These are phyloP conservation scores for Eryngium alpinum DNA, from an alignment of 140 eudicot species.

Conservation along the genomic window DNA sequence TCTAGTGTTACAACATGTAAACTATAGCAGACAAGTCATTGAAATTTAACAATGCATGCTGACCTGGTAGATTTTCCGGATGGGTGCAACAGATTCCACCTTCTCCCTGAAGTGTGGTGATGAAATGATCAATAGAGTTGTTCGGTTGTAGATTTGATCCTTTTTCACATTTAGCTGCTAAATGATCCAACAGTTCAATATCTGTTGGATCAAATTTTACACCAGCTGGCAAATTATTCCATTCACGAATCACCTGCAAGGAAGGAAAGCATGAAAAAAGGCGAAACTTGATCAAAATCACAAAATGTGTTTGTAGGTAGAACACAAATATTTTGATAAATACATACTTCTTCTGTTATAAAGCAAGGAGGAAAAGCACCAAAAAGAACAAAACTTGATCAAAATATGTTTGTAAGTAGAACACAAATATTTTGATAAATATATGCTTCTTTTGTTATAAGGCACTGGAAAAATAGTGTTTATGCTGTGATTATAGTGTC, in stretches of 20 bases:
- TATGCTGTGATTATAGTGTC: too few relatives aligned
- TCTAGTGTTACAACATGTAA: background rate
- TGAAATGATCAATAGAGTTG: conserved; percentile 63
- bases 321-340: background rate
- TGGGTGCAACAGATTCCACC: conserved; percentile 81
- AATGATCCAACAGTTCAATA: conserved; percentile 64
- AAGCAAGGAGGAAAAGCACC: too few relatives aligned
- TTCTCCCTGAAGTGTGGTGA: conserved; percentile 62
- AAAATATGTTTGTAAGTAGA: too few relatives aligned
- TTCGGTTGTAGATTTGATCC: conserved; percentile 42
- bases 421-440: background rate
- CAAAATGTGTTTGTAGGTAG: background rate
- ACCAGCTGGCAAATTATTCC: conserved; percentile 87
- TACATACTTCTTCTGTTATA: too few relatives aligned
- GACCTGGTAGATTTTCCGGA: conserved; percentile 92
- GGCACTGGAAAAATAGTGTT: too few relatives aligned
- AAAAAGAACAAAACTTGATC: background rate
- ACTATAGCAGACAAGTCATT: background rate
- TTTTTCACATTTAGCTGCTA: conserved; percentile 61
- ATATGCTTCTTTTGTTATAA: too few relatives aligned
- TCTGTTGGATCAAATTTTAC: conserved; percentile 92
- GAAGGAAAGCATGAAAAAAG: background rate
- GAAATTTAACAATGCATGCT: conserved; percentile 17
- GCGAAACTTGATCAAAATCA: background rate
- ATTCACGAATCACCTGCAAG: conserved; percentile 54